Conservation (phyloP, 331 rosid species). For the Quercus lobata region DNA sequence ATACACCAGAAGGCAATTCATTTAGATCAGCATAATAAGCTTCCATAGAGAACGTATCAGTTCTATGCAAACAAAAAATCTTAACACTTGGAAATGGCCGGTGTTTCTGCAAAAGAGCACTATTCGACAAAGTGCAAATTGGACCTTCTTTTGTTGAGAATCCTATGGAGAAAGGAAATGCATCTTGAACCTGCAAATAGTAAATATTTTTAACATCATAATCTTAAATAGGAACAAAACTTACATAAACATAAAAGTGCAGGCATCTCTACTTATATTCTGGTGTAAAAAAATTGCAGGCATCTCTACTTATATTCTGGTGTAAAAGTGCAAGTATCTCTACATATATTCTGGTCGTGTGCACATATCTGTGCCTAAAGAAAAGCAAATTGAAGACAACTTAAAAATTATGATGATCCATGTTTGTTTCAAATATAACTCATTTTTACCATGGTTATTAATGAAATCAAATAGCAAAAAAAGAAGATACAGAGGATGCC, state of each 20-base stretch:
- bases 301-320: background rate
- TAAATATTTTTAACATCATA: background rate
- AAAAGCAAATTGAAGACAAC: background rate
- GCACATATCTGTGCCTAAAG: background rate
- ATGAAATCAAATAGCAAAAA: background rate
- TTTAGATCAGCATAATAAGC: slow-evolving; percentile 57
- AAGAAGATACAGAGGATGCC: background rate
- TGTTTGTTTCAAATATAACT: background rate
- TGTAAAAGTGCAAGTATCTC: background rate
- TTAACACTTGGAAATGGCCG: slow-evolving; percentile 66
- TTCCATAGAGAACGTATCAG: slow-evolving; percentile 60
- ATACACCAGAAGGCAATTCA: slow-evolving; percentile 62
- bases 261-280: background rate
- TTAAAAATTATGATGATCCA: background rate
- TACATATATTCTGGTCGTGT: background rate
- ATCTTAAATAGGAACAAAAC: slow-evolving; percentile 17
- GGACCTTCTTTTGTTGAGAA: slow-evolving; percentile 54
- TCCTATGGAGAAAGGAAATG: slow-evolving; percentile 72
- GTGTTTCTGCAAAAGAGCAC: slow-evolving; percentile 65
- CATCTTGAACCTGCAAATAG: slow-evolving; percentile 67
- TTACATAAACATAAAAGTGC: background rate
- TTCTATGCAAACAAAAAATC: slow-evolving; percentile 48
- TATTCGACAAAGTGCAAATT: slow-evolving; percentile 38
- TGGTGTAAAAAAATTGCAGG: background rate
- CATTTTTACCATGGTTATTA: background rate